A percentile compares a stretch with the other conserved stretches of the same genome.
These are phyloP conservation scores for Trichoderma arundinaceum DNA, from an alignment of 2,329 filamentous ascomycete species.

Conservation along the genomic window DNA sequence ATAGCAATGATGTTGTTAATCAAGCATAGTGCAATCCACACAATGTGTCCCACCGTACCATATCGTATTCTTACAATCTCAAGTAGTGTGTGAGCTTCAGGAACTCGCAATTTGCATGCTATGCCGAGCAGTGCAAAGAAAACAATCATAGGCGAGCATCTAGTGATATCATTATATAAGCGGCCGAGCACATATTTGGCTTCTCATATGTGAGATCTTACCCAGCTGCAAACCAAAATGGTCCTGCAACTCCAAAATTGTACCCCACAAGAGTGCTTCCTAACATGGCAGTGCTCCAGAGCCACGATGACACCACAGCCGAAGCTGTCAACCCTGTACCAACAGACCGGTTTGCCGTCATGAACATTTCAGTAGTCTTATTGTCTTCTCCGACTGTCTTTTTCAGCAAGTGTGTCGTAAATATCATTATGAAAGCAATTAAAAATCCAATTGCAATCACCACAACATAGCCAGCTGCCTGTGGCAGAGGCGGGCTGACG, in stretches of 20 bases:
- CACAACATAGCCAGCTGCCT: slow-evolving; percentile 43
- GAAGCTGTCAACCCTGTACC: slow-evolving; percentile 58
- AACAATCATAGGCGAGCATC: slow-evolving; percentile 60
- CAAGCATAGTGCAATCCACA: slow-evolving; percentile 58
- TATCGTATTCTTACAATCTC: slow-evolving; percentile 60
- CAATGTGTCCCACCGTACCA: slow-evolving; percentile 53
- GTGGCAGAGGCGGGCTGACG: slow-evolving; percentile 40
- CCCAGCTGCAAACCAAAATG: slow-evolving; percentile 64
- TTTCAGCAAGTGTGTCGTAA: slow-evolving; percentile 54
- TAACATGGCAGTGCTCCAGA: slow-evolving; percentile 60
- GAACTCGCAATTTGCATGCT: slow-evolving; percentile 57
- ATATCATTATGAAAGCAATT: slow-evolving; percentile 52
- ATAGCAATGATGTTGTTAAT: slow-evolving; percentile 61
- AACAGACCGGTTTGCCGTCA: slow-evolving; percentile 58
- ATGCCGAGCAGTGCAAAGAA: slow-evolving; percentile 60
- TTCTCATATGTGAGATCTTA: slow-evolving; percentile 19
- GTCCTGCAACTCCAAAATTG: slow-evolving; percentile 59
- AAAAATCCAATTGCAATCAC: slow-evolving; percentile 45
- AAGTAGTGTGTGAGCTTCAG: slow-evolving; percentile 59
- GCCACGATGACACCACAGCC: slow-evolving; percentile 60
- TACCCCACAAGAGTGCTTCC: slow-evolving; percentile 59
- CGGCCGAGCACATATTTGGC: neutral
- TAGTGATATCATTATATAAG: slow-evolving; percentile 7
- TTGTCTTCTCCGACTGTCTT: slow-evolving; percentile 58
- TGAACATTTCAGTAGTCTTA: slow-evolving; percentile 61